Evolutionary conservation across 2,329 filamentous ascomycete species (phyloP).

Genomic region (Alternaria sp.): DNA sequence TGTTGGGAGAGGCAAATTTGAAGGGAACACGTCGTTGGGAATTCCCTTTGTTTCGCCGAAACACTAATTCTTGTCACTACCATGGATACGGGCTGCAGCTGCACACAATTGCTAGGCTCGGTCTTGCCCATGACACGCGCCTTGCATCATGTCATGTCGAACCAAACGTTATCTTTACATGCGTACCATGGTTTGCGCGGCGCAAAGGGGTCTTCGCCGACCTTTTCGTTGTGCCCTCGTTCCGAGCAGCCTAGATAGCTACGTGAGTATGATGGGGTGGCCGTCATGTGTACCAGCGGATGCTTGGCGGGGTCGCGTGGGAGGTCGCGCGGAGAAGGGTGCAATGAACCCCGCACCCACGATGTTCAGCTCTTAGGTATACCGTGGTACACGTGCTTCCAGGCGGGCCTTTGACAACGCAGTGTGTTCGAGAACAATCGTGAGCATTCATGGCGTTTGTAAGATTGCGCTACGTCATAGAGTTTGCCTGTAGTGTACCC

Average conservation of each 20-base stretch:
- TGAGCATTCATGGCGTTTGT: background rate
- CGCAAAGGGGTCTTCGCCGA: slow-evolving; percentile 5
- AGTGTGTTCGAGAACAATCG: background rate
- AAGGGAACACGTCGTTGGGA: background rate
- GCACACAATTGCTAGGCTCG: background rate
- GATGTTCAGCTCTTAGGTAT: background rate
- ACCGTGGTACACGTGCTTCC: slow-evolving; percentile 1
- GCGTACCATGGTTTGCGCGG: slow-evolving; percentile 11
- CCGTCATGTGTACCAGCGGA: background rate
- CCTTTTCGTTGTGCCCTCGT: background rate
- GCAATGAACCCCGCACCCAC: background rate
- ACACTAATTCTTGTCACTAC: slow-evolving; percentile 1
- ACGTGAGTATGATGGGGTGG: background rate
- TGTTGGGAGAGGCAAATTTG: background rate
- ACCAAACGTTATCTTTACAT: slow-evolving; percentile 8
- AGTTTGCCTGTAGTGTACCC: background rate
- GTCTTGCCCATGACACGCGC: slow-evolving; percentile 4
- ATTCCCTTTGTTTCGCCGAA: background rate
- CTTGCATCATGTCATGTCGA: slow-evolving; percentile 15
- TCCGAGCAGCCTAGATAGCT: background rate
- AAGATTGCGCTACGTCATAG: background rate
- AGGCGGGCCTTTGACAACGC: background rate
- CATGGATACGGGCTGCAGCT: slow-evolving; percentile 4
- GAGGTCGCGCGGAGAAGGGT: background rate
- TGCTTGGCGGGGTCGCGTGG: background rate